These are phyloP conservation scores for Pluteus cervinus DNA, from an alignment of 768 basidiomycete species.

Conservation along the genomic window DNA sequence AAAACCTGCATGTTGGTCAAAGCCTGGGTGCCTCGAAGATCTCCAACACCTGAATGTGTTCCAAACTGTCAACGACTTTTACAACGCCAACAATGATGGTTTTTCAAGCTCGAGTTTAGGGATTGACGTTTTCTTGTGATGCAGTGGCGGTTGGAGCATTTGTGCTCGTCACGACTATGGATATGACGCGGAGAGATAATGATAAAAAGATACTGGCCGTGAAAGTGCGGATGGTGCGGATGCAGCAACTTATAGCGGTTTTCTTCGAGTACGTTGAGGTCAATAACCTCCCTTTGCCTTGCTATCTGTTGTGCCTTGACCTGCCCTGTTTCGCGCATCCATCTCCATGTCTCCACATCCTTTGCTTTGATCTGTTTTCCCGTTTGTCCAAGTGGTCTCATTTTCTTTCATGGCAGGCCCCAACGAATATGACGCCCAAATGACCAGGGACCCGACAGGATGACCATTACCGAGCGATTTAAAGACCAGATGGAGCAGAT, in stretches of 20 bases:
- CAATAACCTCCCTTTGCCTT: too few relatives aligned
- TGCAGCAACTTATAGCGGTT: slow-evolving; percentile 42
- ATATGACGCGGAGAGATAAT: slow-evolving; percentile 43
- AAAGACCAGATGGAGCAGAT: slow-evolving; percentile 20
- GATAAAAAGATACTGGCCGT: slow-evolving; percentile 41
- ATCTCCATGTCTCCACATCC: too few relatives aligned
- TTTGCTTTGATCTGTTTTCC: too few relatives aligned
- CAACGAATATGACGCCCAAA: too few relatives aligned
- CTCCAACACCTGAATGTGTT: too few relatives aligned
- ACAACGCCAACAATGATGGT: slow-evolving; percentile 12
- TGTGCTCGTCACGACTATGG: slow-evolving; percentile 39
- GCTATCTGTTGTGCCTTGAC: too few relatives aligned
- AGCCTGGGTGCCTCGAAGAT: too few relatives aligned
- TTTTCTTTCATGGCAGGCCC: too few relatives aligned
- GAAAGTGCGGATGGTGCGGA: slow-evolving; percentile 40
- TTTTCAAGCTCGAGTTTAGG: not conserved
- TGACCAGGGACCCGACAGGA: slow-evolving; percentile 24
- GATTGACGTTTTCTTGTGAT: not conserved
- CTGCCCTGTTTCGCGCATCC: too few relatives aligned
- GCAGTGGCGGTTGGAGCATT: slow-evolving; percentile 45
- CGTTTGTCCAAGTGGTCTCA: too few relatives aligned
- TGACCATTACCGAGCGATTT: slow-evolving; percentile 23
- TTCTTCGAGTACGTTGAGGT: slow-evolving; percentile 39
- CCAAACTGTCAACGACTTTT: slow-evolving; percentile 20
- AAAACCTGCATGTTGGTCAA: too few relatives aligned